These are phyloP conservation scores for Dothidotthia symphoricarpi DNA, from an alignment of 2,329 filamentous ascomycete genomes.

Conservation along the genomic window DNA sequence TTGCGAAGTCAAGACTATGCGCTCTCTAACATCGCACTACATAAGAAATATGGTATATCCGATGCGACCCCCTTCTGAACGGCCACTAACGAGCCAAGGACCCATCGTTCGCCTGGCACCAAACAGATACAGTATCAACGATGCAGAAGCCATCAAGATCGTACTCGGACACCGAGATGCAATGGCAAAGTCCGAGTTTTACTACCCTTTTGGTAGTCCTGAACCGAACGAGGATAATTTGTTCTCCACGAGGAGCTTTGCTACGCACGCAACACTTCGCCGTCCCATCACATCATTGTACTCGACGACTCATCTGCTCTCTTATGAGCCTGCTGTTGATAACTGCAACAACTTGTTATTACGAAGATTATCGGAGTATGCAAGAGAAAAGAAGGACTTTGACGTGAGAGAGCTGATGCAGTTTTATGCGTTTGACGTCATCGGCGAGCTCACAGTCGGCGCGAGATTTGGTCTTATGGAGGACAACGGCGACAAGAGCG, in stretches of 20 bases:
- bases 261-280: constrained; percentile 36
- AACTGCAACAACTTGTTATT: constrained; percentile 35
- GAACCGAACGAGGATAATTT: constrained; percentile 28
- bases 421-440: constrained; percentile 53
- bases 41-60: constrained; percentile 40
- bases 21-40: constrained; percentile 43
- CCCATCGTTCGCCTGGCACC: constrained; percentile 14
- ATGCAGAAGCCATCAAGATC: constrained; percentile 7
- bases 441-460: constrained; percentile 52
- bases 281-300: constrained; percentile 41
- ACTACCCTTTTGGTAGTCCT: constrained; percentile 19
- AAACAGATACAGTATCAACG: constrained; percentile 16
- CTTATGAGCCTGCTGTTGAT: constrained; percentile 44
- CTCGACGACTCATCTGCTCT: constrained; percentile 39
- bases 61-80: not conserved
- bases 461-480: constrained; percentile 16
- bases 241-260: constrained; percentile 38
- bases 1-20: constrained; percentile 40
- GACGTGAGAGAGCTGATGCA: constrained; percentile 49
- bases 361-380: constrained; percentile 26
- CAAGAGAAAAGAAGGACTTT: constrained; percentile 24
- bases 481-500: constrained; percentile 8
- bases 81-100: constrained; percentile 2
- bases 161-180: constrained; percentile 10
- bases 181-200: constrained; percentile 18